phyloP scores from a whole-genome alignment of 768 basidiomycete genomes.

The Vararia minispora region DNA sequence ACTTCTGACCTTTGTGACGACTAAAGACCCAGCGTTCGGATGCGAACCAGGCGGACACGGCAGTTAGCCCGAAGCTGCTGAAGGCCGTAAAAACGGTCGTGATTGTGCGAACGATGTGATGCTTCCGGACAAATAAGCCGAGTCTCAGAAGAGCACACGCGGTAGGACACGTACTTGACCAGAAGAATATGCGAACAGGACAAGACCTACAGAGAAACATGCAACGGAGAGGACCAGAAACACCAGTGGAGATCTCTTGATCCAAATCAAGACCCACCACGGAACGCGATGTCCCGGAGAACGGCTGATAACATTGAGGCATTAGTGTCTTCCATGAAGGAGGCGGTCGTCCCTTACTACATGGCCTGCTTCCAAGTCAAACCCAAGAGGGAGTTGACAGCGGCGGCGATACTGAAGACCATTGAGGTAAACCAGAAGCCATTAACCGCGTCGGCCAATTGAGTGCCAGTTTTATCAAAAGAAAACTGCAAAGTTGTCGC shows the following conservation, averaged over 20 bases:
- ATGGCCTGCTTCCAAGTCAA: constrained; percentile 75
- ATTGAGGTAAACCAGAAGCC: constrained; percentile 66
- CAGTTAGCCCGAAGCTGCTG: constrained; percentile 58
- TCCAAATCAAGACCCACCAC: constrained; percentile 83
- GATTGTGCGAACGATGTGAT: constrained; percentile 49
- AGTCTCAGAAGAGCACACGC: background rate
- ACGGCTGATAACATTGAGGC: constrained; percentile 31
- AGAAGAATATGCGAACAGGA: constrained; percentile 69
- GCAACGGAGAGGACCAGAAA: constrained; percentile 79
- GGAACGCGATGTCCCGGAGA: constrained; percentile 68
- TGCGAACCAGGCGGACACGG: constrained; percentile 66
- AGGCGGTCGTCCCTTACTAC: constrained; percentile 45
- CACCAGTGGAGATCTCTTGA: constrained; percentile 73
- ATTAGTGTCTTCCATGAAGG: background rate
- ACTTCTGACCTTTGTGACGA: constrained; percentile 54
- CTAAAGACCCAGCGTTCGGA: constrained; percentile 57
- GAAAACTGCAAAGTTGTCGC: constrained; percentile 67
- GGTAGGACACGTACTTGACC: constrained; percentile 35
- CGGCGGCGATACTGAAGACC: constrained; percentile 68
- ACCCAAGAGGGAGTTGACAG: constrained; percentile 68
- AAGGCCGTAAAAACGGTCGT: constrained; percentile 70
- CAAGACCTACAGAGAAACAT: constrained; percentile 70
- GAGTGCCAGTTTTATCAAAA: constrained; percentile 29
- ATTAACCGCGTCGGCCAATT: constrained; percentile 45
- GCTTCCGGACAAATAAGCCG: constrained; percentile 23